Percentiles rank a stretch among this genome's conserved stretches.
Evolutionary conservation across 495 filamentous ascomycete genomes (phyloP).

Genomic region (Thozetella sp.): DNA sequence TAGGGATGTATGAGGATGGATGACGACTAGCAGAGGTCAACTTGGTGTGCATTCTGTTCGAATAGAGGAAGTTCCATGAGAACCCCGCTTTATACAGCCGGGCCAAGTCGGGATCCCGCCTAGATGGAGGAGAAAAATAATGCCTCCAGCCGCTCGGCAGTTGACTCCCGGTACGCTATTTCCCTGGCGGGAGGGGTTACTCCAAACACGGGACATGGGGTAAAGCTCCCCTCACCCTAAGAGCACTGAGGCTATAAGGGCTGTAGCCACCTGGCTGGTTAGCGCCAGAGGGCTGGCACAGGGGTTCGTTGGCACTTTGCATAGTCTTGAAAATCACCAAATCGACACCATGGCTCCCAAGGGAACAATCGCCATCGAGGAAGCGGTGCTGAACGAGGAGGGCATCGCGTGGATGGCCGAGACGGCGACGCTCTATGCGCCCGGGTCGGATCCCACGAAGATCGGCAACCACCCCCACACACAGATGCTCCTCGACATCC

Average conservation of each 20-base stretch:
- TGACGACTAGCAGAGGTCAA: neutral
- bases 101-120: neutral
- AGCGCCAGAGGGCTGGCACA: no score
- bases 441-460: conserved; percentile 9
- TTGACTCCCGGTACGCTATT: neutral
- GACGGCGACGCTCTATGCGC: conserved; percentile 27
- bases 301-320: no score
- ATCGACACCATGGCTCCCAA: conserved; percentile 47
- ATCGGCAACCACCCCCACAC: conserved; percentile 9
- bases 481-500: conserved; percentile 36
- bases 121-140: neutral
- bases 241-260: no score
- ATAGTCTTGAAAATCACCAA: neutral
- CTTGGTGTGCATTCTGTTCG: neutral
- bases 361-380: conserved; percentile 57
- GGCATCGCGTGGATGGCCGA: conserved; percentile 26
- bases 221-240: no score
- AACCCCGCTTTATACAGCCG: neutral
- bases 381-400: conserved; percentile 53
- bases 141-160: neutral
- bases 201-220: no score
- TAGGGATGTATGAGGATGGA: neutral
- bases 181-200: neutral
- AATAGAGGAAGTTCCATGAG: neutral
- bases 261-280: no score